These are phyloP conservation scores for Amaranthus palmeri DNA, from an alignment of 148 eudicot species.

Conservation along the genomic window DNA sequence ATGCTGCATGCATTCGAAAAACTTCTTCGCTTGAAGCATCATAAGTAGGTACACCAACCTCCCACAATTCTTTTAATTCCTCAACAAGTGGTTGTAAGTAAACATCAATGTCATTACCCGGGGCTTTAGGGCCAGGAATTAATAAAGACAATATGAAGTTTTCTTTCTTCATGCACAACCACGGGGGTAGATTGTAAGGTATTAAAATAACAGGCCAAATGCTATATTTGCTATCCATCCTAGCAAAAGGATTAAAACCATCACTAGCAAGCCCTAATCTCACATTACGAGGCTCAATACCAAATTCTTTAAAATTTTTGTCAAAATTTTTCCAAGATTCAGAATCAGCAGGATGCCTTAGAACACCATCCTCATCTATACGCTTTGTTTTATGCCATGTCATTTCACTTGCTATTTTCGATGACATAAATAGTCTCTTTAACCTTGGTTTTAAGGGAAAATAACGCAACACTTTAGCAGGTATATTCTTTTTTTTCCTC, in stretches of 20 bases:
- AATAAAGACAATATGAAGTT: neutral
- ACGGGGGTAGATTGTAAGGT: neutral
- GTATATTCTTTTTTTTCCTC: neutral
- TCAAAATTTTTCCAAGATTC: neutral
- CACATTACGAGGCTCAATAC: neutral
- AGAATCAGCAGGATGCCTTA: conserved; percentile 4
- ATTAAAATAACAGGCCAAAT: neutral
- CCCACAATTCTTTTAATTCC: conserved; percentile 3
- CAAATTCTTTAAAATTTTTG: neutral
- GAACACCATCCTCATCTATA: neutral
- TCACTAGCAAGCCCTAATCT: conserved; percentile 8
- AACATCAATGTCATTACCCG: conserved; percentile 3
- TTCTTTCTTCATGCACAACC: conserved; percentile 4
- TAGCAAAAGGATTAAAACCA: neutral
- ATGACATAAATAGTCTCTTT: too few species aligned
- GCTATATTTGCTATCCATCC: neutral
- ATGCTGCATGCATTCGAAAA: neutral
- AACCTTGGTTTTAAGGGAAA: too few species aligned
- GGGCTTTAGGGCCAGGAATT: neutral
- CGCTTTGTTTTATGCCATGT: too few species aligned
- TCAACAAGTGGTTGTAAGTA: conserved; percentile 5
- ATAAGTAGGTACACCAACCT: neutral
- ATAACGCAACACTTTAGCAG: neutral
- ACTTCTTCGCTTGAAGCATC: neutral
- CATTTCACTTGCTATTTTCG: too few species aligned